phyloP scores from a whole-genome alignment of 2,329 filamentous ascomycete genomes.

The Penicillium crustosum region DNA sequence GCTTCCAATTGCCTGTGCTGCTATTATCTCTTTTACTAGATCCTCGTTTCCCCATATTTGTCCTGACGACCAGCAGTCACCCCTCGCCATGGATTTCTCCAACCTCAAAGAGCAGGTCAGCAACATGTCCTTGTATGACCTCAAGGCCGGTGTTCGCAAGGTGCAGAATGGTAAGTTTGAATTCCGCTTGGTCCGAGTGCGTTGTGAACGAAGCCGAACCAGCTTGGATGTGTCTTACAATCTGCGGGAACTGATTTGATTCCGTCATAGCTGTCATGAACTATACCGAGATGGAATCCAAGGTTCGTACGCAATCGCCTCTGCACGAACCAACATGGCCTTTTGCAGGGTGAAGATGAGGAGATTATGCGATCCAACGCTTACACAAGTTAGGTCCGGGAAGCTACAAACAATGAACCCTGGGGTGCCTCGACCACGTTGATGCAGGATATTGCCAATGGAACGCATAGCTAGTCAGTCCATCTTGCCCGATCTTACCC shows the following conservation, averaged over 20 bases:
- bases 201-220: constrained; percentile 1
- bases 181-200: neutral
- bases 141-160: constrained; percentile 93
- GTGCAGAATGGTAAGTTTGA: constrained; percentile 87
- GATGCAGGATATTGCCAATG: constrained; percentile 98
- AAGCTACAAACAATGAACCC: constrained; percentile 98
- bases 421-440: constrained; percentile 82
- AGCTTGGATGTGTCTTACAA: constrained; percentile 2
- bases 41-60: constrained; percentile 2
- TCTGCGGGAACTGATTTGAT: constrained; percentile 20
- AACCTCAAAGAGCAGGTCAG: constrained; percentile 82
- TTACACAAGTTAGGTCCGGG: constrained; percentile 67
- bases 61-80: constrained; percentile 14
- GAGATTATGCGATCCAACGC: constrained; percentile 4
- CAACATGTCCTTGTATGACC: constrained; percentile 89
- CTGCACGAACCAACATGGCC: constrained; percentile 4
- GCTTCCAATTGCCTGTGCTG: constrained; percentile 13
- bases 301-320: constrained; percentile 45
- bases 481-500: neutral
- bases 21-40: neutral
- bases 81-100: constrained; percentile 73
- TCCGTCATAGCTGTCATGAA: constrained; percentile 80
- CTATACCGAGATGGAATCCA: constrained; percentile 88
- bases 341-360: neutral
- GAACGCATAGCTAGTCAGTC: constrained; percentile 93